phyloP scores from a whole-genome alignment of 2,329 filamentous ascomycete species.

The Colletotrichum caudatum region DNA sequence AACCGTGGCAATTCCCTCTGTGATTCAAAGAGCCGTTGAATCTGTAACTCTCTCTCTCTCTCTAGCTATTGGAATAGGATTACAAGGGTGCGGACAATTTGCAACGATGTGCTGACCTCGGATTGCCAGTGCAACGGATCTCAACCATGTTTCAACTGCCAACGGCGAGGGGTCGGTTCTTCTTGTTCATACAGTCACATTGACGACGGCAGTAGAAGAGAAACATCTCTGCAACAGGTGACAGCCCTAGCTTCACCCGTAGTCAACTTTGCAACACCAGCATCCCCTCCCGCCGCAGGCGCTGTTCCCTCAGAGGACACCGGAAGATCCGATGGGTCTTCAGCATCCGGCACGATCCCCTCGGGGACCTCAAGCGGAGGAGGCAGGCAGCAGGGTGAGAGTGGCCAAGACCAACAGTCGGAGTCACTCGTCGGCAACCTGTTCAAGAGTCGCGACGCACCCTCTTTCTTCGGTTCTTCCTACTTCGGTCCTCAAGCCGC shows the following conservation, averaged over 20 bases:
- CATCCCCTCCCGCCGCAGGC: neutral
- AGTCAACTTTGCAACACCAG: constrained; percentile 15
- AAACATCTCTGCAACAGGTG: neutral
- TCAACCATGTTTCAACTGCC: constrained; percentile 37
- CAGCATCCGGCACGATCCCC: constrained; percentile 6
- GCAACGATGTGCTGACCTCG: neutral
- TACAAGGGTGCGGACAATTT: neutral
- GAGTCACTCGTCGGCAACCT: constrained; percentile 46
- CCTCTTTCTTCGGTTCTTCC: constrained; percentile 49
- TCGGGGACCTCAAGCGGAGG: constrained; percentile 19
- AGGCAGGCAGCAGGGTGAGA: constrained; percentile 24
- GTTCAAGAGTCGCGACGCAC: constrained; percentile 48
- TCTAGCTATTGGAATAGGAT: neutral
- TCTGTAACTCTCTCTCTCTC: too few relatives aligned
- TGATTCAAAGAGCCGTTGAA: neutral
- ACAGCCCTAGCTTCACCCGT: neutral
- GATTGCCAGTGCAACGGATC: constrained; percentile 32
- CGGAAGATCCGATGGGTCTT: constrained; percentile 11
- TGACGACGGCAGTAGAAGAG: neutral
- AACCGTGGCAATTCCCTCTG: neutral
- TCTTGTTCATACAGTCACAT: constrained; percentile 32
- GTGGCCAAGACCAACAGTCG: constrained; percentile 22
- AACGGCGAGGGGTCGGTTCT: constrained; percentile 24
- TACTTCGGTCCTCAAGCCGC: constrained; percentile 51
- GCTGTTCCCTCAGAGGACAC: neutral